Percentiles rank a stretch among this genome's conserved stretches.
Evolutionary conservation across 495 filamentous ascomycete species (phyloP).

Genomic region (Hamigera avellanea): DNA sequence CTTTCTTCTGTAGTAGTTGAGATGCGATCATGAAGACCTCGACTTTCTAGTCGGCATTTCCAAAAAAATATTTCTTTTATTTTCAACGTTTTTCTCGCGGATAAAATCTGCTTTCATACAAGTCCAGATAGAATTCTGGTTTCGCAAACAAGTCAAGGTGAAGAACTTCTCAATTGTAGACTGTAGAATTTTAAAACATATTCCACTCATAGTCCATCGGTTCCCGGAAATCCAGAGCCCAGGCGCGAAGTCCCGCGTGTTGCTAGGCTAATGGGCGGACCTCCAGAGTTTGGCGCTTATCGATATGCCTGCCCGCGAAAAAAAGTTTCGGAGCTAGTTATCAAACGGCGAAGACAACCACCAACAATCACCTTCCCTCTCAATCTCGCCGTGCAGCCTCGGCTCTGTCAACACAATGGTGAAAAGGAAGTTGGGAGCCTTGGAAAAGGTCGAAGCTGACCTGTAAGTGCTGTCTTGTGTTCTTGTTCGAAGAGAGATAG

Average conservation of each 20-base stretch:
- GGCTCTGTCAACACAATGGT: constrained; percentile 39
- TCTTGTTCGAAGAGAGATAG: constrained; percentile 1
- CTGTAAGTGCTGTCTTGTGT: constrained; percentile 35
- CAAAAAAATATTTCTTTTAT: constrained; percentile 16
- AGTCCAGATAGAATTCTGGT: no score
- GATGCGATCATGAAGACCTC: constrained; percentile 36
- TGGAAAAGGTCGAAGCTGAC: constrained; percentile 93
- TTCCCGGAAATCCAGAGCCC: no score
- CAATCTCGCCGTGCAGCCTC: background rate
- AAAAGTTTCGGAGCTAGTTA: constrained; percentile 26
- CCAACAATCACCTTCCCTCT: constrained; percentile 5
- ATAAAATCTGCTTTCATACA: no score
- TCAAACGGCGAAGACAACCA: constrained; percentile 5
- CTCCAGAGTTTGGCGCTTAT: constrained; percentile 20
- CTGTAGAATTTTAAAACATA: no score
- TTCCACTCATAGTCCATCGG: no score
- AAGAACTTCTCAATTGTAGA: no score
- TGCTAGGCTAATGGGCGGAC: background rate
- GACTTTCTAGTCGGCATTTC: constrained; percentile 22
- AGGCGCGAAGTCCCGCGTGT: no score
- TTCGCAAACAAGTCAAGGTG: no score
- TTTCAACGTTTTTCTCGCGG: constrained; percentile 2
- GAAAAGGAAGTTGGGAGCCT: constrained; percentile 77
- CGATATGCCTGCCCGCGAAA: constrained; percentile 23
- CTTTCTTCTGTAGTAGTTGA: constrained; percentile 35